Evolutionary conservation across 2,329 filamentous ascomycete genomes (phyloP).

Genomic region (Albifimbria verrucaria): DNA sequence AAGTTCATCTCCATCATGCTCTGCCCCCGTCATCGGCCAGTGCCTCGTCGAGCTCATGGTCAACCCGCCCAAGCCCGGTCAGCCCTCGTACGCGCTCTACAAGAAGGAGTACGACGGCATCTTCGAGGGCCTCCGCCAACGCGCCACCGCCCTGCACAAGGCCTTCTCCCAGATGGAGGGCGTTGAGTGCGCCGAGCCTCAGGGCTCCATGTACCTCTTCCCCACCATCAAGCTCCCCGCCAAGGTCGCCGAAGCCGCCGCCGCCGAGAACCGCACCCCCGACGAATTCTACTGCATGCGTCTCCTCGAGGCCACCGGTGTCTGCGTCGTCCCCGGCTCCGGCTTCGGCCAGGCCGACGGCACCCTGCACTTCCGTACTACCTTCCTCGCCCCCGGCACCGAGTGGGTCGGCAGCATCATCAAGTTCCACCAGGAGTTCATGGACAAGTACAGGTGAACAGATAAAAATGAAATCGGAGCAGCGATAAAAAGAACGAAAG

Average conservation of each 20-base stretch:
- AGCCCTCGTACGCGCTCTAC: conserved; percentile 82
- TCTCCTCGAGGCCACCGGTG: conserved; percentile 87
- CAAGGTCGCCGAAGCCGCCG: conserved; percentile 74
- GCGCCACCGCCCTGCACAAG: conserved; percentile 81
- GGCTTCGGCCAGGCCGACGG: conserved; percentile 94
- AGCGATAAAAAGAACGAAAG: not conserved
- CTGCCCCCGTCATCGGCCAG: conserved; percentile 90
- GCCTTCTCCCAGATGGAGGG: conserved; percentile 96
- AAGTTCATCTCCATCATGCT: conserved; percentile 98
- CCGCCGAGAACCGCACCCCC: conserved; percentile 66
- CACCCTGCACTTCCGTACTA: conserved; percentile 92
- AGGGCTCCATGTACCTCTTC: conserved; percentile 99
- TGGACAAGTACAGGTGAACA: conserved; percentile 68
- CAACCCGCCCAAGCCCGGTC: conserved; percentile 82
- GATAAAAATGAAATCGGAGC: too few species aligned
- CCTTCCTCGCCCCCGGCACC: conserved; percentile 92
- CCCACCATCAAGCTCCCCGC: conserved; percentile 79
- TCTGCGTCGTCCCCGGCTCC: conserved; percentile 88
- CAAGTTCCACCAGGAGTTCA: conserved; percentile 88
- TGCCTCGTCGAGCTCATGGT: conserved; percentile 98
- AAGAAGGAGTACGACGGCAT: conserved; percentile 81
- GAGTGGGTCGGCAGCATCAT: conserved; percentile 87
- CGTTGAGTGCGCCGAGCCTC: conserved; percentile 82
- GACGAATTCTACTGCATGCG: conserved; percentile 95
- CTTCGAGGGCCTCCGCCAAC: conserved; percentile 71